A percentile compares a stretch with the other conserved stretches of the same genome.
Evolutionary conservation across 140 eudicot genomes (phyloP).

Genomic region (Flaveria floridana): DNA sequence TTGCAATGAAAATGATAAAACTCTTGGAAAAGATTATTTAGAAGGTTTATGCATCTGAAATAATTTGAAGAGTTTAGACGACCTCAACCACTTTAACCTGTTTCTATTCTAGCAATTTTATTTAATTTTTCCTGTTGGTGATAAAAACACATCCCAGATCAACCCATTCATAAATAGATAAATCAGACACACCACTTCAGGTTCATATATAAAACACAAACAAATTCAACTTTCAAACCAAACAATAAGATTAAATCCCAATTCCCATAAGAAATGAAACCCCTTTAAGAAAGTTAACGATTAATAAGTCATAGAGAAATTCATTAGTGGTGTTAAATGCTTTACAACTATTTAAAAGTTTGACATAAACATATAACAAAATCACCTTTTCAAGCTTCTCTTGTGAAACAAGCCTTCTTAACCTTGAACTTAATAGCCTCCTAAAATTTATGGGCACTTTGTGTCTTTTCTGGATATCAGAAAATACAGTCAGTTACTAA

Average conservation of each 20-base stretch:
- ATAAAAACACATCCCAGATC: background rate
- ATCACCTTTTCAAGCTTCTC: constrained; percentile 86
- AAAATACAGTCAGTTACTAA: constrained; percentile 10
- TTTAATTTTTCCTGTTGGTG: background rate
- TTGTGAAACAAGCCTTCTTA: constrained; percentile 63
- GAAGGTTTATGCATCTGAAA: no score
- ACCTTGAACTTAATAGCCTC: constrained; percentile 56
- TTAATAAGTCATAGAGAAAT: background rate
- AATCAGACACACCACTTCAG: background rate
- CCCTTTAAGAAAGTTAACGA: background rate
- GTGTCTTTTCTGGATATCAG: constrained; percentile 57
- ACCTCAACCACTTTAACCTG: background rate
- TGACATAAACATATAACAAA: constrained; percentile 13
- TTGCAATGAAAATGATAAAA: background rate
- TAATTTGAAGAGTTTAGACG: no score
- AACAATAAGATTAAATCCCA: background rate
- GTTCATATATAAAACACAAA: background rate
- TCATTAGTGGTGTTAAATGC: background rate
- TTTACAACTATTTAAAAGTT: background rate
- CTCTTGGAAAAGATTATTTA: background rate
- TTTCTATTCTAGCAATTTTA: no score
- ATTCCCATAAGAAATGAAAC: background rate
- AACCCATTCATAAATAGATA: background rate
- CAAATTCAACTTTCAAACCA: background rate
- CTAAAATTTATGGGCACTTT: constrained; percentile 63